Evolutionary conservation across 1,139 yeast genomes (phyloP), one percentile per base, ranked within the genome.

Genomic region (Pichia cactophila): DNA sequence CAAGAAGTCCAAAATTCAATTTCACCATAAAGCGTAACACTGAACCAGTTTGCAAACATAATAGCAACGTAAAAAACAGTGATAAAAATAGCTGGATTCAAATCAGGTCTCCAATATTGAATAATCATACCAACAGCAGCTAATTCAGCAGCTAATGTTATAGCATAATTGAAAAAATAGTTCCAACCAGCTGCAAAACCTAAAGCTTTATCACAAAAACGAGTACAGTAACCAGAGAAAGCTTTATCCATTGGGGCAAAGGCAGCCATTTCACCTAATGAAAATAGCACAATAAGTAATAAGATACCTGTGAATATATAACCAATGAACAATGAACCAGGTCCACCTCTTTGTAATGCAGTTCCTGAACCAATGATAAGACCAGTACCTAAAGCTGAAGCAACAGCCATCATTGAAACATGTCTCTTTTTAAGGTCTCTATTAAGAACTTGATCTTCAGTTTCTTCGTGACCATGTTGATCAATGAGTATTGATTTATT

Each of bases 121-220:
- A 82, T 73, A 1, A 81, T 75, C 47, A 81, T 65, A 1, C 83
- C 74, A 36, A 81, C 82, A 0, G 86, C 86, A 40, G 69, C 69
- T 47, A 70, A 71, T 58, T 72, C 85, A 64, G 82, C 81, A 33
- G 90, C 85, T 7, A 86, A 78, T 52, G 81, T 73, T 62, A 83
- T 76, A 57, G 81, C 70, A 62, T 82, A 83, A 56, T 79, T 79
- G 67, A 78, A 72, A 57, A 80, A 71, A 64, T 83, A 83, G 26
- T 75, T 73, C 62, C 80, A 80, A 51, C 89, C 90, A 61, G 85
- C 83, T 3, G 88, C 88, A 65, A 82, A 83, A 2, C 89, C 90
- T 47, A 83, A 71, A 5, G 87, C 78, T 37, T 81, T 83, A 58
- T 83, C 88, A 50, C 78, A 80, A 59, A 81, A 83, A 54, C 89